Conservation (phyloP, 768 basidiomycete species). For the Suillus spraguei region DNA sequence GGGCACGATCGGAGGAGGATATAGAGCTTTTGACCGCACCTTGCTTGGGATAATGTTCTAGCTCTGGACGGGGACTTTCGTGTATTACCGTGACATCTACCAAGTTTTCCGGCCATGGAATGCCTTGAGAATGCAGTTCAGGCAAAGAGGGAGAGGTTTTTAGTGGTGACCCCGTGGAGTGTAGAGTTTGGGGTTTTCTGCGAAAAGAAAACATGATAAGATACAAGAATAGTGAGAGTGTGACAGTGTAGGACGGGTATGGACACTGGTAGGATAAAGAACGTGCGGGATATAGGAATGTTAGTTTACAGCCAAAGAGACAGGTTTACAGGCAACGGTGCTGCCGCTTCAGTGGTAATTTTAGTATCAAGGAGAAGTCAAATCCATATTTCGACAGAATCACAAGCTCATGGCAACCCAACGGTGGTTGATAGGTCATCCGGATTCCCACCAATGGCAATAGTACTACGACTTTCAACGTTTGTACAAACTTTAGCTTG, state of each 20-base stretch:
- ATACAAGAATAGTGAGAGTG: slow-evolving; percentile 21
- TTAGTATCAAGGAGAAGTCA: slow-evolving; percentile 23
- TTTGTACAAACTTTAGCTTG: background rate
- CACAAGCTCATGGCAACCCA: background rate
- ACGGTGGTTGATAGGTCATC: background rate
- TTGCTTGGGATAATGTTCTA: slow-evolving; percentile 46
- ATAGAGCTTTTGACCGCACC: slow-evolving; percentile 76
- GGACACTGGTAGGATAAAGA: slow-evolving; percentile 27
- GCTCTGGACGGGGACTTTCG: slow-evolving; percentile 37
- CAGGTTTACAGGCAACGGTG: slow-evolving; percentile 16
- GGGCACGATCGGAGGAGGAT: slow-evolving; percentile 48
- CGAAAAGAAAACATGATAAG: slow-evolving; percentile 73
- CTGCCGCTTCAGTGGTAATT: slow-evolving; percentile 1
- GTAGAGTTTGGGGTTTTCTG: slow-evolving; percentile 57
- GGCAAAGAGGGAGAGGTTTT: slow-evolving; percentile 83
- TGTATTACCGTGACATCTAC: slow-evolving; percentile 72
- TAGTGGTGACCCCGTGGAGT: slow-evolving; percentile 46
- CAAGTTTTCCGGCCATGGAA: slow-evolving; percentile 84
- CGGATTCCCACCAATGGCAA: background rate
- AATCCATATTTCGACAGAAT: slow-evolving; percentile 10
- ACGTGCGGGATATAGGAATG: slow-evolving; percentile 16
- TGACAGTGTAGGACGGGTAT: slow-evolving; percentile 7
- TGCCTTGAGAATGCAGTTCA: slow-evolving; percentile 70
- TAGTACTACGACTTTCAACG: background rate
- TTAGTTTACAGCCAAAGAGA: slow-evolving; percentile 14